These are phyloP conservation scores for Hygrophila difformis DNA, from an alignment of 257 asterid species.

Conservation along the genomic window DNA sequence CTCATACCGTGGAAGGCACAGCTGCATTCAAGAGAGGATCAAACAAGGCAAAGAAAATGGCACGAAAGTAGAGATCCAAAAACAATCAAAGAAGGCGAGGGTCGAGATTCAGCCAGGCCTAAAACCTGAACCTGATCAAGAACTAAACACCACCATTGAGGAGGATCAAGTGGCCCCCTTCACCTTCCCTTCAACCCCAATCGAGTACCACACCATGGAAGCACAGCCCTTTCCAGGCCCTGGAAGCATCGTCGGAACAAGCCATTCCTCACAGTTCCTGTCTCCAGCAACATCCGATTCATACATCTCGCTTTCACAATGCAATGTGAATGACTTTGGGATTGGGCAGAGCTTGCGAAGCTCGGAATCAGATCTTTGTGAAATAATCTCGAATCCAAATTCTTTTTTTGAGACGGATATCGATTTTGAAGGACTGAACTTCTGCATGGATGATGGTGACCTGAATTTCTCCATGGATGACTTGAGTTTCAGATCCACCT, in stretches of 20 bases:
- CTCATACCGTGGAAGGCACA: conserved; percentile 61
- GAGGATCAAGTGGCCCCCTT: conserved; percentile 22
- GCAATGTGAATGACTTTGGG: conserved; percentile 25
- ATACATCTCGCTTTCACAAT: conserved; percentile 26
- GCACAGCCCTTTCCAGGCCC: conserved; percentile 16
- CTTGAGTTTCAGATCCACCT: too few relatives aligned
- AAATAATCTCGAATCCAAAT: too few relatives aligned
- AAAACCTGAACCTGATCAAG: conserved; percentile 22
- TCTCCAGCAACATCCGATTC: conserved; percentile 42
- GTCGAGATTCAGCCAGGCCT: conserved; percentile 12
- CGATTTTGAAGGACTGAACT: too few relatives aligned
- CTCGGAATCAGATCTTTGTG: too few relatives aligned
- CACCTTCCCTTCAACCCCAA: conserved; percentile 35
- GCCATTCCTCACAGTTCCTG: conserved; percentile 28
- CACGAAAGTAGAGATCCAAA: conserved; percentile 15
- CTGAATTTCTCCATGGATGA: too few relatives aligned
- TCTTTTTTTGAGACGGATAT: too few relatives aligned
- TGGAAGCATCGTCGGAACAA: conserved; percentile 5
- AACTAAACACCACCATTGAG: not conserved
- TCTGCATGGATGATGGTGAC: too few relatives aligned
- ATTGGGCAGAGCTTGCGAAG: too few relatives aligned
- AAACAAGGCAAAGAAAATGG: conserved; percentile 18
- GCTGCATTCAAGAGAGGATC: conserved; percentile 31
- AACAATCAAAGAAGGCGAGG: not conserved
- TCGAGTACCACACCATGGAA: conserved; percentile 24